Evolutionary conservation across 768 basidiomycete species (phyloP).

Genomic region (Suillus placidus): DNA sequence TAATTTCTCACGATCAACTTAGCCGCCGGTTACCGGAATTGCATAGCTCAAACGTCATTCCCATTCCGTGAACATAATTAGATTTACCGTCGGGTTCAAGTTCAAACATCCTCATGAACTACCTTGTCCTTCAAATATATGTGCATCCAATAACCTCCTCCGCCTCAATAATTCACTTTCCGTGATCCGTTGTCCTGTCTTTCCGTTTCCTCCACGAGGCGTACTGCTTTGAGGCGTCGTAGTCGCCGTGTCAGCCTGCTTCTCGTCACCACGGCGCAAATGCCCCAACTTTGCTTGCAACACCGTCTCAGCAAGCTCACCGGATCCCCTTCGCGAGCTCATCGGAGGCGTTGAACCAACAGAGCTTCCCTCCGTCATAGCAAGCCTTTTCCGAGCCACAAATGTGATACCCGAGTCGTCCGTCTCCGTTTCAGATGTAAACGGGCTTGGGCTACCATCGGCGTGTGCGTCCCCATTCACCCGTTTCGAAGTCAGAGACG

Average conservation of each 20-base stretch:
- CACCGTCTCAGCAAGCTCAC: conserved; percentile 20
- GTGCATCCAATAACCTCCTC: conserved; percentile 74
- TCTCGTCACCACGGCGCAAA: neutral
- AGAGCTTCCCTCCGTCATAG: conserved; percentile 9
- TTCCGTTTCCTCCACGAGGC: conserved; percentile 37
- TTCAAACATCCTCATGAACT: neutral
- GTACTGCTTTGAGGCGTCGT: conserved; percentile 29
- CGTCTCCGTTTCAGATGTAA: conserved; percentile 61
- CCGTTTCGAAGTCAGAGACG: conserved; percentile 26
- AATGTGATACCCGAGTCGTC: conserved; percentile 75
- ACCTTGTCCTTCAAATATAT: conserved; percentile 49
- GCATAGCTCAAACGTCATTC: neutral
- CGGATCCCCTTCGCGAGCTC: conserved; percentile 23
- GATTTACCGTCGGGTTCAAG: too few species aligned
- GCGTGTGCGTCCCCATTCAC: conserved; percentile 5
- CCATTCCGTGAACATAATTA: neutral
- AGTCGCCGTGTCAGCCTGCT: neutral
- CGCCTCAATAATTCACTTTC: conserved; percentile 80
- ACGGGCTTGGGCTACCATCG: conserved; percentile 30
- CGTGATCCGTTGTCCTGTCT: conserved; percentile 69
- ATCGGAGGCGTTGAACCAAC: conserved; percentile 30
- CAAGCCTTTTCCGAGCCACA: conserved; percentile 55
- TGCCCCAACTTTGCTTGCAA: conserved; percentile 17
- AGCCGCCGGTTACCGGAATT: neutral
- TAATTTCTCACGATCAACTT: neutral